These are phyloP conservation scores for Talinum fruticosum DNA, from an alignment of 148 eudicot genomes.

Conservation along the genomic window DNA sequence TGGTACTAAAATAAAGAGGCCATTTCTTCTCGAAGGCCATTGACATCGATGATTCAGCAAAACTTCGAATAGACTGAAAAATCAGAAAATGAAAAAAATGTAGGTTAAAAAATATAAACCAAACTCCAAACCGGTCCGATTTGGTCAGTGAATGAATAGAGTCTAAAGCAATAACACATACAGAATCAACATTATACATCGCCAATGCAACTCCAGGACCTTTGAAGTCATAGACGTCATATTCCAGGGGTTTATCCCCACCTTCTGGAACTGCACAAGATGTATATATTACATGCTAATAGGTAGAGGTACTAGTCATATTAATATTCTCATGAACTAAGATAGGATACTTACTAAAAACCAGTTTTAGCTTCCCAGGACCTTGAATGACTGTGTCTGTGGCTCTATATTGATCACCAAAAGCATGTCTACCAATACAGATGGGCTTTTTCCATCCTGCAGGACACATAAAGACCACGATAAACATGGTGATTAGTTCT, in stretches of 20 bases:
- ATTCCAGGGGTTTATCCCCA: constrained; percentile 54
- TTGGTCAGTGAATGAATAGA: background rate
- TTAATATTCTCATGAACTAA: background rate
- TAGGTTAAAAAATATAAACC: background rate
- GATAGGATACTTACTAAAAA: constrained; percentile 52
- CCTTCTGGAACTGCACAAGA: constrained; percentile 73
- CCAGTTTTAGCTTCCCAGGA: constrained; percentile 81
- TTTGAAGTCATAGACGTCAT: constrained; percentile 73
- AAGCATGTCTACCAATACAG: constrained; percentile 96
- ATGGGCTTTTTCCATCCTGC: constrained; percentile 80
- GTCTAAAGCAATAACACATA: constrained; percentile 28
- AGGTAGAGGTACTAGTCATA: background rate
- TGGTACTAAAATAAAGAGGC: constrained; percentile 95
- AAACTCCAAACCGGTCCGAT: background rate
- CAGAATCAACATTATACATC: constrained; percentile 93
- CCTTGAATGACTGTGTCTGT: constrained; percentile 86
- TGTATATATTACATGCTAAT: background rate
- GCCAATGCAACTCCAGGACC: constrained; percentile 83
- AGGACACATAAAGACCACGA: background rate
- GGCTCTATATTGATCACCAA: constrained; percentile 91
- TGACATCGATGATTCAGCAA: constrained; percentile 92
- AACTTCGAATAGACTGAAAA: constrained; percentile 68
- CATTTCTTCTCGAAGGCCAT: constrained; percentile 76
- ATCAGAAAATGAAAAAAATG: background rate
- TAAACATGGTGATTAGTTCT: background rate